These are phyloP conservation scores for Sergeia podlipaevii DNA, from an alignment of 208 protist species.

Conservation along the genomic window DNA sequence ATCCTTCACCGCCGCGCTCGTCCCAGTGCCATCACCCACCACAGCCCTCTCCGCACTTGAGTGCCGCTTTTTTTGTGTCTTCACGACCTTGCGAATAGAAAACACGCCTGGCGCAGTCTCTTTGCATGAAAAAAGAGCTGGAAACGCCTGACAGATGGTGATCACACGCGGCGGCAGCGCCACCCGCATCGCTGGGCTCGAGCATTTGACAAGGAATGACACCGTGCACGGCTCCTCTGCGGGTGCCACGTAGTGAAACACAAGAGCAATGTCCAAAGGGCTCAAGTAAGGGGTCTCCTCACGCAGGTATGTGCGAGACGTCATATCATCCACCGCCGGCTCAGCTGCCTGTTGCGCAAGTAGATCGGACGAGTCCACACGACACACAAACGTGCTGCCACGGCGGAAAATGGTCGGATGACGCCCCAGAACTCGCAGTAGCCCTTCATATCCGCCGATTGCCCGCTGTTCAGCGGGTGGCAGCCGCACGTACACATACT, in stretches of 20 bases:
- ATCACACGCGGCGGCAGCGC: conserved; percentile 69
- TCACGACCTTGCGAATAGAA: conserved; percentile 46
- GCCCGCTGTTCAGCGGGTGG: conserved; percentile 25
- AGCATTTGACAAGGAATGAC: conserved; percentile 54
- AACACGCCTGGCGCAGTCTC: conserved; percentile 77
- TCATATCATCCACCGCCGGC: conserved; percentile 39
- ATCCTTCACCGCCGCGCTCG: neutral
- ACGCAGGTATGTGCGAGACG: conserved; percentile 28
- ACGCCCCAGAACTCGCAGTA: conserved; percentile 47
- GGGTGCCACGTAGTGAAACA: conserved; percentile 79
- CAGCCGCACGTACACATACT: conserved; percentile 81
- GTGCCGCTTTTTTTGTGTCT: neutral
- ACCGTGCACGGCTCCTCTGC: conserved; percentile 54
- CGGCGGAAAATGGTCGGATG: conserved; percentile 69
- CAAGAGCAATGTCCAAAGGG: conserved; percentile 47
- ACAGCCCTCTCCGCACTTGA: neutral
- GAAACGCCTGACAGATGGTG: conserved; percentile 63
- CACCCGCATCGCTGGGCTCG: conserved; percentile 77
- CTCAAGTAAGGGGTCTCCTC: conserved; percentile 79
- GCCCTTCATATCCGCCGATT: conserved; percentile 61
- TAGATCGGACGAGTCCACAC: conserved; percentile 69
- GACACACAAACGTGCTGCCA: conserved; percentile 64
- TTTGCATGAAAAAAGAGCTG: conserved; percentile 63
- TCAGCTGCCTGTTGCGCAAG: conserved; percentile 33
- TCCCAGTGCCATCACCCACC: neutral